Conservation (phyloP, 164 flowering plant genomes). For the Magnolia kwangsiensis region DNA sequence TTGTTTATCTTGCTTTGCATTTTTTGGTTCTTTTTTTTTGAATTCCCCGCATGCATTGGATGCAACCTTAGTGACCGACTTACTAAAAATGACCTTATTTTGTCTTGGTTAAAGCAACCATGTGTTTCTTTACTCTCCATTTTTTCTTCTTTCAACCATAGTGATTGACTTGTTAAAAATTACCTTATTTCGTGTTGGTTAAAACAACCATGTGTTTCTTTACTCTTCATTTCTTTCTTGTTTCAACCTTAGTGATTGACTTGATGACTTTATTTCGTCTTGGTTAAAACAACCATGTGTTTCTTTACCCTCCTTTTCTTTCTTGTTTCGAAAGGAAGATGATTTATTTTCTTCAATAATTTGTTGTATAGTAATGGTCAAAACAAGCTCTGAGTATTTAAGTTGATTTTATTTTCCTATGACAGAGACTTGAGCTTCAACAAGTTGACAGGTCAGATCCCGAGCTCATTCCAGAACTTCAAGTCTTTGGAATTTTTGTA, state of each 20-base stretch:
- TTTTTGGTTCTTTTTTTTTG: neutral
- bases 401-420: neutral
- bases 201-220: neutral
- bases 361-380: neutral
- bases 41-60: neutral
- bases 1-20: neutral
- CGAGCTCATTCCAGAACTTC: constrained; percentile 36
- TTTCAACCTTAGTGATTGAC: neutral
- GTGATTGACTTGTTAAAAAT: neutral
- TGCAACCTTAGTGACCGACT: neutral
- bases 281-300: no score
- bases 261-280: no score
- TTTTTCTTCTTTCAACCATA: neutral
- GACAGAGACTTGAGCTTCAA: constrained; percentile 55
- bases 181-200: no score
- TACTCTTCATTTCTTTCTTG: neutral
- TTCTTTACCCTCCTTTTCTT: neutral
- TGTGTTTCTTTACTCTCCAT: neutral
- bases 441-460: constrained; percentile 44
- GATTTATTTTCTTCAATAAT: no score
- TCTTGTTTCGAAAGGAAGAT: neutral
- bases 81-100: no score
- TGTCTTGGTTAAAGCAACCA: no score
- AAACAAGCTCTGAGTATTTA: neutral
- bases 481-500: constrained; percentile 29